A percentile compares a stretch with the other conserved stretches of the same genome.
phyloP scores from a whole-genome alignment of 441 rosid species.

The Gossypium davidsonii region DNA sequence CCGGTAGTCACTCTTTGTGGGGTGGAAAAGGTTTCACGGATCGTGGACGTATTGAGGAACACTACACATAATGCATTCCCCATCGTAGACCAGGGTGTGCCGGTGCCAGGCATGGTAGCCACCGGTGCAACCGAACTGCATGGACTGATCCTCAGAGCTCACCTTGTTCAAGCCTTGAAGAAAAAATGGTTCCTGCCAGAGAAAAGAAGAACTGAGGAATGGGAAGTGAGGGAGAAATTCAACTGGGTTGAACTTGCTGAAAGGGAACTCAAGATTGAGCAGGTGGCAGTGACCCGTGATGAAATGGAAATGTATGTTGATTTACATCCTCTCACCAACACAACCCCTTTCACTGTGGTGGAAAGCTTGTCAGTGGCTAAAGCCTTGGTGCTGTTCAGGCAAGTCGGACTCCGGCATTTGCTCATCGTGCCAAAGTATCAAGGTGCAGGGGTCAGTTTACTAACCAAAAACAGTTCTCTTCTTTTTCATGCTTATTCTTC shows the following conservation, averaged over 20 bases:
- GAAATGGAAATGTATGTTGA: conserved; percentile 81
- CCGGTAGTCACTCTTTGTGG: conserved; percentile 58
- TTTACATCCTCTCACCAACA: conserved; percentile 78
- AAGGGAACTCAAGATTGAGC: conserved; percentile 57
- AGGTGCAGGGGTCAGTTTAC: conserved; percentile 67
- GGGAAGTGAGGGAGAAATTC: conserved; percentile 74
- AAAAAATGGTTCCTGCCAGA: conserved; percentile 76
- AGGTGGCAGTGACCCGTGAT: conserved; percentile 49
- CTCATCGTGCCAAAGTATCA: conserved; percentile 68
- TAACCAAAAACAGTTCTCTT: background rate
- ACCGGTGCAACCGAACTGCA: conserved; percentile 44
- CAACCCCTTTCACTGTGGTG: conserved; percentile 78
- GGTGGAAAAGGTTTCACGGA: conserved; percentile 58
- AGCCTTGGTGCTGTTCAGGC: conserved; percentile 79
- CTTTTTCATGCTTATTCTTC: background rate
- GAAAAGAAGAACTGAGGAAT: conserved; percentile 70
- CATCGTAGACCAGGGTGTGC: conserved; percentile 41
- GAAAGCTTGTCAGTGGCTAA: conserved; percentile 85
- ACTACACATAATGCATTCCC: conserved; percentile 77
- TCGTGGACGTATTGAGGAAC: conserved; percentile 64
- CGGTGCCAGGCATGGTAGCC: conserved; percentile 33
- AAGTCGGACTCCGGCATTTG: conserved; percentile 72
- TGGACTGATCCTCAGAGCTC: conserved; percentile 74
- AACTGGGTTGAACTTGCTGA: conserved; percentile 74
- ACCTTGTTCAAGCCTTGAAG: conserved; percentile 50